Conservation (phyloP, 2,329 filamentous ascomycete species). For the Trichoderma asperellum region DNA sequence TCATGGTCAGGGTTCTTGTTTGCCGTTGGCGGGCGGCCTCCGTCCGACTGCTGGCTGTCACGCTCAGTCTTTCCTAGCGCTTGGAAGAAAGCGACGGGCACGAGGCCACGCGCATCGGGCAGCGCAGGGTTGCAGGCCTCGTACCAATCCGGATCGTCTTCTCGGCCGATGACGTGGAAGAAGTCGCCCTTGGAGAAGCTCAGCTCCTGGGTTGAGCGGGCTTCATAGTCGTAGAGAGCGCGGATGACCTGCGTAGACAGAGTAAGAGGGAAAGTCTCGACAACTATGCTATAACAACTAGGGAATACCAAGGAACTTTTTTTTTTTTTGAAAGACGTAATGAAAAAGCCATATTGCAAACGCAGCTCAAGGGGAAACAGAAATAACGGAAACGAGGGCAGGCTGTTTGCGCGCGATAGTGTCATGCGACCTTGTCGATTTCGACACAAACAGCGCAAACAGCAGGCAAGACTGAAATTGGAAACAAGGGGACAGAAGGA, state of each 20-base stretch:
- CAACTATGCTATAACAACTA: background rate
- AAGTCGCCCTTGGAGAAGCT: slow-evolving; percentile 95
- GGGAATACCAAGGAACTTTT: slow-evolving; percentile 20
- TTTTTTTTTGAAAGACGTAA: slow-evolving; percentile 19
- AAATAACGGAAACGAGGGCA: background rate
- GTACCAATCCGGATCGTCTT: slow-evolving; percentile 96
- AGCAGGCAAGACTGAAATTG: background rate
- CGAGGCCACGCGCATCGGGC: slow-evolving; percentile 83
- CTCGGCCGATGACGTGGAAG: slow-evolving; percentile 94
- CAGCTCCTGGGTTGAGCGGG: slow-evolving; percentile 75
- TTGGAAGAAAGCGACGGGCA: slow-evolving; percentile 94
- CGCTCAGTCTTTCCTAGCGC: slow-evolving; percentile 88
- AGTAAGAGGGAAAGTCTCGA: background rate
- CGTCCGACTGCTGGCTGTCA: slow-evolving; percentile 76
- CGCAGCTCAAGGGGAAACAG: background rate
- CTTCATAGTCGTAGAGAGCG: slow-evolving; percentile 90
- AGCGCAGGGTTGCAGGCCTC: slow-evolving; percentile 95
- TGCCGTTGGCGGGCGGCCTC: slow-evolving; percentile 51
- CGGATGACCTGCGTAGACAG: slow-evolving; percentile 78
- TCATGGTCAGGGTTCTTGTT: slow-evolving; percentile 77
- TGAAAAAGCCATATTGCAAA: slow-evolving; percentile 23
- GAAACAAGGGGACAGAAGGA: background rate
- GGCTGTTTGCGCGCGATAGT: slow-evolving; percentile 13
- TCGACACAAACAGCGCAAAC: background rate
- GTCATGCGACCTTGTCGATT: slow-evolving; percentile 28